Conservation (phyloP, 1,284 basidiomycete species). For the Grifola frondosa region DNA sequence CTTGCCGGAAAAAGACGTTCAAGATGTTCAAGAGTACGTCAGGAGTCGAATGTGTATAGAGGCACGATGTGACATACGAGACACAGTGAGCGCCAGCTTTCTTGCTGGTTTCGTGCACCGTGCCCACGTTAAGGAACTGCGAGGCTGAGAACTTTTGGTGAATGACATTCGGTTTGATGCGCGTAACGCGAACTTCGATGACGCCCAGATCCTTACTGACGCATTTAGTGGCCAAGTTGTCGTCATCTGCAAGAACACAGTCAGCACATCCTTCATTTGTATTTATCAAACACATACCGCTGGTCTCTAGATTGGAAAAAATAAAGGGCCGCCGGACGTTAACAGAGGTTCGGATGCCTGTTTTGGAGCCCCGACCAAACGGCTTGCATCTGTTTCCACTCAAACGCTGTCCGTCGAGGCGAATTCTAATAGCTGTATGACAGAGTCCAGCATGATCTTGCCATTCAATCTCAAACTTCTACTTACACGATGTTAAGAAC, state of each 20-base stretch:
- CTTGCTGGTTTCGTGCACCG: constrained; percentile 25
- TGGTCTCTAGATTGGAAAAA: too few relatives aligned
- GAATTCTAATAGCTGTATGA: too few relatives aligned
- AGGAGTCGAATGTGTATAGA: background rate
- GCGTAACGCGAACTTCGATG: constrained; percentile 5
- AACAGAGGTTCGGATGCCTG: too few relatives aligned
- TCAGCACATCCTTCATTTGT: too few relatives aligned
- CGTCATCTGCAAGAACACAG: too few relatives aligned
- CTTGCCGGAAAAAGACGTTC: background rate
- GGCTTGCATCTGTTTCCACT: too few relatives aligned
- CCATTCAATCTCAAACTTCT: background rate
- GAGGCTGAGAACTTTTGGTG: background rate
- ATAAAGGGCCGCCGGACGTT: too few relatives aligned
- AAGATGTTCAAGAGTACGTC: background rate
- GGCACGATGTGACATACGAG: constrained; percentile 10
- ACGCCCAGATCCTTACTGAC: constrained; percentile 10
- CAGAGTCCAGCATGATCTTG: background rate
- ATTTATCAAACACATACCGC: too few relatives aligned
- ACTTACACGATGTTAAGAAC: too few relatives aligned
- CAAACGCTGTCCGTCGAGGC: too few relatives aligned
- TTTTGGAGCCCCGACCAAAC: too few relatives aligned
- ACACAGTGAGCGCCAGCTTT: constrained; percentile 23
- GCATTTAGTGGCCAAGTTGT: too few relatives aligned
- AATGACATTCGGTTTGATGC: constrained; percentile 3
- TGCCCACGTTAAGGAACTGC: constrained; percentile 5